Percentiles rank a stretch among this genome's conserved stretches.
Conservation (phyloP, 1,284 basidiomycete species). For the Farysia itapuensis region DNA sequence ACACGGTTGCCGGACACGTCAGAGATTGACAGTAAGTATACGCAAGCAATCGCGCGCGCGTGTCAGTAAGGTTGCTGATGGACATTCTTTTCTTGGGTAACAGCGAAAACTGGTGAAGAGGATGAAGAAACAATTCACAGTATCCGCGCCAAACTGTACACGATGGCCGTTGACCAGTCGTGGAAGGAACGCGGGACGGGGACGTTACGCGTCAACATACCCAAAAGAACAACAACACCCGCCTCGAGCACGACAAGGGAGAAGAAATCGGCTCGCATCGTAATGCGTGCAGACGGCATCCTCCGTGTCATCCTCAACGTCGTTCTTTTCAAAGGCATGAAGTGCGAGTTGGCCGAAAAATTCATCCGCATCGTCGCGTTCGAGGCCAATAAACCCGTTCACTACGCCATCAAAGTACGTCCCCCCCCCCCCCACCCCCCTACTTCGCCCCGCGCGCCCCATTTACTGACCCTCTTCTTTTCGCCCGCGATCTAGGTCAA, state of each 20-base stretch:
- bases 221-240: constrained; percentile 63
- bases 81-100: not conserved
- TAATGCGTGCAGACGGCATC: constrained; percentile 94
- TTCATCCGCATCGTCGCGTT: constrained; percentile 55
- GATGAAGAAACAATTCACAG: constrained; percentile 82
- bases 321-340: constrained; percentile 82
- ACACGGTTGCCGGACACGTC: constrained; percentile 19
- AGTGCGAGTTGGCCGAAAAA: constrained; percentile 70
- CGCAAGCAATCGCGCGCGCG: not conserved
- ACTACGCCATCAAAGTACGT: constrained; percentile 54
- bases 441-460: not conserved
- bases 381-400: constrained; percentile 47
- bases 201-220: constrained; percentile 76
- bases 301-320: constrained; percentile 81
- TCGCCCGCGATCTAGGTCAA: constrained; percentile 9
- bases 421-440: not conserved
- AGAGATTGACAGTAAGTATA: constrained; percentile 31
- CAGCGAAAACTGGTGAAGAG: constrained; percentile 87
- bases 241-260: no score
- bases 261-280: constrained; percentile 69
- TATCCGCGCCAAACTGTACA: constrained; percentile 81
- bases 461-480: not conserved
- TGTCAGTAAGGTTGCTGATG: not conserved
- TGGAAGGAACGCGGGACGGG: constrained; percentile 92
- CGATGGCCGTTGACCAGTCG: constrained; percentile 66